Evolutionary conservation across 2,329 filamentous ascomycete genomes (phyloP), one percentile per base, ranked within the genome.

Genomic region (Aureobasidium sp.): DNA sequence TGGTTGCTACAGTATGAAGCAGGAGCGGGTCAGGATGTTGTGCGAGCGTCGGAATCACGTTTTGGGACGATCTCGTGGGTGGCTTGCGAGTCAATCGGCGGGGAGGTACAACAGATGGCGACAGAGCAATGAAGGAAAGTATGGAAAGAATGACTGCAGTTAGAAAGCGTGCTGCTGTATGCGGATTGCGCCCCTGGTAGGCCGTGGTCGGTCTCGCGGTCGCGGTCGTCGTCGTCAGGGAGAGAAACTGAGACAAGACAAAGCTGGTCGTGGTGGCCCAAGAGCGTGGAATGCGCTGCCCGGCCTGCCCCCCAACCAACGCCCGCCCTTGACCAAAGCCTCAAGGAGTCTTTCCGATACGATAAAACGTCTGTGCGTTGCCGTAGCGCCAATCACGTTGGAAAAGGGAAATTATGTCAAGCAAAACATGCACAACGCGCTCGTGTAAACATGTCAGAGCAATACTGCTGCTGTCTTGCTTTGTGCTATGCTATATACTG

Each of bases 131-230:
- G 39, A 48, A 60, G 6, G 46, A 32, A 43, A 60, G 26, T 10
- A 24, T 34, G 20, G 43, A 60, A 60, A 60, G 57, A 60, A 60
- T 60, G 57, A 60, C 57, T 60, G 57, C 27, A 51, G 57, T 60
- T 51, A 32, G 57, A 43, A 20, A 24, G 3, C 34, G 46, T 32
- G 43, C n/a, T 59, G 44, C 34, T 50, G 46, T 3, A 10, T 15
- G 17, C 7, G 46, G 26, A 41, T 43, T 24, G 57, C 44, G 57
- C 44, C 37, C 56, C 29, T 44, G 43, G 37, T 59, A 15, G 24
- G 43, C 43, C 39, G 41, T 37, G 43, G 55, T 34, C 41, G n/a
- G 34, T 41, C 53, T 48, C 26, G 44, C 26, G 44, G 37, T n/a
- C 39, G 39, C 34, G 37, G 39, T 44, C 26, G 39, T 48, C 52